A percentile compares a stretch with the other conserved stretches of the same genome.
phyloP scores from a whole-genome alignment of 495 filamentous ascomycete species.

The Neurospora sp. region DNA sequence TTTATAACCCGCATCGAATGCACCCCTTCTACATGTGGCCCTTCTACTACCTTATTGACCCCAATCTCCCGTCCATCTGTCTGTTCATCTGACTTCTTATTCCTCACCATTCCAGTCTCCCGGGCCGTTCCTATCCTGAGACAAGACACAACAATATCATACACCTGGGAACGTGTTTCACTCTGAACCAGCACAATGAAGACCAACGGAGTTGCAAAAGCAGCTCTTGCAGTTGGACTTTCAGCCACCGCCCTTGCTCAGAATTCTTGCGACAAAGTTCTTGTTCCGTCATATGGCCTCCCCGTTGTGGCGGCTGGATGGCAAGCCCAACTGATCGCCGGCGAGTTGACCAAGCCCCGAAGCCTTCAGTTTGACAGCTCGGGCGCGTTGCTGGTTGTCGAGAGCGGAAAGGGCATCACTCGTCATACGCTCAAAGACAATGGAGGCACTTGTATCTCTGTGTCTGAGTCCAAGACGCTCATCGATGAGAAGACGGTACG shows the following conservation, averaged over 20 bases:
- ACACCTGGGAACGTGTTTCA: background rate
- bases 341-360: constrained; percentile 42
- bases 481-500: constrained; percentile 30
- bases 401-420: constrained; percentile 42
- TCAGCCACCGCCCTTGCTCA: constrained; percentile 9
- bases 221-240: constrained; percentile 7
- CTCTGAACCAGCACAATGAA: constrained; percentile 6
- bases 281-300: constrained; percentile 30
- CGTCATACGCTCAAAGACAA: constrained; percentile 39
- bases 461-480: constrained; percentile 27
- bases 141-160: background rate
- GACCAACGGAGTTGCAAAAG: constrained; percentile 3
- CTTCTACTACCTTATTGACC: background rate
- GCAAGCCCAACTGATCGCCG: constrained; percentile 42
- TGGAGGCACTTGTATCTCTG: constrained; percentile 40
- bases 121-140: background rate
- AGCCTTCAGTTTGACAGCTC: constrained; percentile 46
- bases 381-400: constrained; percentile 48
- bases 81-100: background rate
- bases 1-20: background rate
- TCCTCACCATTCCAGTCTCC: background rate
- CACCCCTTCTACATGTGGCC: background rate
- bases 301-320: constrained; percentile 48
- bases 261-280: constrained; percentile 20
- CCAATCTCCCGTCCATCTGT: background rate